Percentiles rank a stretch among this genome's conserved stretches.
phyloP scores from a whole-genome alignment of 768 basidiomycete genomes.

The Mycena pura region DNA sequence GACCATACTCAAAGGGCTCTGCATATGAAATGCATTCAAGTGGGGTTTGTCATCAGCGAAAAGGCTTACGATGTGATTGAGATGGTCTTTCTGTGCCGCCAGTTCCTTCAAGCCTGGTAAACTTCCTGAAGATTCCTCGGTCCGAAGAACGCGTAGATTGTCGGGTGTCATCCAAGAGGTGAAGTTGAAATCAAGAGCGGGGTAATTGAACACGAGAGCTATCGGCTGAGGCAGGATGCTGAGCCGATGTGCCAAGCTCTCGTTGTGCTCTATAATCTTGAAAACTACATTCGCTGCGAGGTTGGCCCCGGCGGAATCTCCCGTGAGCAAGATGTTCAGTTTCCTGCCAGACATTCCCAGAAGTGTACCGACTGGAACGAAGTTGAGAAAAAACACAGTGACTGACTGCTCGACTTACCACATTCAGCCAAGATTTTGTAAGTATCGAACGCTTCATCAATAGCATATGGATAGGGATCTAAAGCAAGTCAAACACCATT shows the following conservation, averaged over 20 bases:
- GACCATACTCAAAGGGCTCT: constrained; percentile 92
- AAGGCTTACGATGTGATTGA: constrained; percentile 69
- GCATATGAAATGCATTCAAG: background rate
- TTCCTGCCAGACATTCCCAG: constrained; percentile 90
- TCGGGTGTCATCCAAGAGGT: constrained; percentile 94
- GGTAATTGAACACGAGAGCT: constrained; percentile 87
- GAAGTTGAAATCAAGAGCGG: constrained; percentile 96
- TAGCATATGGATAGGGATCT: constrained; percentile 98
- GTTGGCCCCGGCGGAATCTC: constrained; percentile 97
- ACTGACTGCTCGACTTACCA: no score
- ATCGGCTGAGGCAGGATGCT: constrained; percentile 70
- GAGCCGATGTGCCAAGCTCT: constrained; percentile 40
- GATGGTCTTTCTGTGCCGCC: constrained; percentile 85
- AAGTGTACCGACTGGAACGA: constrained; percentile 60
- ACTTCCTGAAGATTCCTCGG: constrained; percentile 87
- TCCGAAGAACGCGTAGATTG: constrained; percentile 82
- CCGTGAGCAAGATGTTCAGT: constrained; percentile 80
- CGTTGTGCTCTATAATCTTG: constrained; percentile 77
- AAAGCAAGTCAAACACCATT: constrained; percentile 9
- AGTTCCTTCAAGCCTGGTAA: constrained; percentile 74
- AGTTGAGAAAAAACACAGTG: no score
- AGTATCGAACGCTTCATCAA: constrained; percentile 93
- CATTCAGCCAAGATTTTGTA: constrained; percentile 85
- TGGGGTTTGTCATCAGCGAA: background rate
- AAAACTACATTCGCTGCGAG: constrained; percentile 85